phyloP scores from a whole-genome alignment of 805 yeast species.

The Saccharomyces mikatae region DNA sequence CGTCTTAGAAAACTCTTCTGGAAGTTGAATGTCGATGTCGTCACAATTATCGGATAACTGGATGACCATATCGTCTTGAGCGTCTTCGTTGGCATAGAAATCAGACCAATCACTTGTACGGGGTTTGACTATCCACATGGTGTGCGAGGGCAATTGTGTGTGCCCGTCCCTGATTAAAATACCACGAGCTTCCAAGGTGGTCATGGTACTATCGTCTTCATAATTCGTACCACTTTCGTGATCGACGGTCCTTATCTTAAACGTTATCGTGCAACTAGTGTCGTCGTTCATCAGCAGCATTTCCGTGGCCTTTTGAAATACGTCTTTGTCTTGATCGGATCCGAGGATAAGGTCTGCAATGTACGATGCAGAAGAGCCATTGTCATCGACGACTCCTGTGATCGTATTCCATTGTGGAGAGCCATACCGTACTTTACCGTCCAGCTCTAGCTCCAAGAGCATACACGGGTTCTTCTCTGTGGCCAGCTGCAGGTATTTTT shows the following conservation, averaged over 20 bases:
- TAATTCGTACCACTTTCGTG: conserved; percentile 1
- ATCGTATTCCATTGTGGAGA: conserved; percentile 72
- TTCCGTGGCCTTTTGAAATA: conserved; percentile 61
- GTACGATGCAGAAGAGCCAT: conserved; percentile 28
- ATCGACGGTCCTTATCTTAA: conserved; percentile 33
- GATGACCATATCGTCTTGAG: background rate
- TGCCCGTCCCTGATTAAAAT: conserved; percentile 61
- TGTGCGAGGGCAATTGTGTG: conserved; percentile 57
- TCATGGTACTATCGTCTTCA: conserved; percentile 40
- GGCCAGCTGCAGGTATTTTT: conserved; percentile 51
- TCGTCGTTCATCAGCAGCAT: conserved; percentile 67
- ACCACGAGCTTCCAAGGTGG: conserved; percentile 90
- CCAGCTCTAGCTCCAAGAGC: conserved; percentile 76
- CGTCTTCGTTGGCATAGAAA: background rate
- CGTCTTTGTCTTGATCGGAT: conserved; percentile 49
- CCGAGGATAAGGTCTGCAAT: conserved; percentile 62
- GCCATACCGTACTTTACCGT: conserved; percentile 67
- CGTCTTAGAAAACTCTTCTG: conserved; percentile 57
- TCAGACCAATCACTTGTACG: conserved; percentile 35
- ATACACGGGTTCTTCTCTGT: conserved; percentile 65
- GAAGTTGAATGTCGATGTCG: conserved; percentile 33
- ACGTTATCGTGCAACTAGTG: conserved; percentile 63
- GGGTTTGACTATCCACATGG: conserved; percentile 91
- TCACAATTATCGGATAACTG: conserved; percentile 33
- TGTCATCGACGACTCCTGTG: conserved; percentile 48